Conservation (phyloP, 2,329 filamentous ascomycete species). For the Thielaviopsis euricoi region DNA sequence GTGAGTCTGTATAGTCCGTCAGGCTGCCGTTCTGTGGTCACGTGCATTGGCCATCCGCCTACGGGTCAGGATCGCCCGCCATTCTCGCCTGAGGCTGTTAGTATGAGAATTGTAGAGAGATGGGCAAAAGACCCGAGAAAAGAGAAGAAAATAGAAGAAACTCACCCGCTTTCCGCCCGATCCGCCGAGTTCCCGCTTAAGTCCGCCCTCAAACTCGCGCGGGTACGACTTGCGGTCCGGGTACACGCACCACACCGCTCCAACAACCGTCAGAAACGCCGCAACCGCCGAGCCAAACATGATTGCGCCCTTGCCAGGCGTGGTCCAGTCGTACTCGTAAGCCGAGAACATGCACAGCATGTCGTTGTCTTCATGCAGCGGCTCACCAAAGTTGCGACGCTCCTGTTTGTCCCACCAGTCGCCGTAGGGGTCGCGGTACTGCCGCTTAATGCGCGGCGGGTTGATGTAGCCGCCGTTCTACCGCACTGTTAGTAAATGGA, state of each 20-base stretch:
- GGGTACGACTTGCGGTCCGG: slow-evolving; percentile 56
- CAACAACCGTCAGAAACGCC: slow-evolving; percentile 46
- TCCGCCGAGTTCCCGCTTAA: slow-evolving; percentile 62
- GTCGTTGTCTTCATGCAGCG: slow-evolving; percentile 93
- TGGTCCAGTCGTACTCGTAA: slow-evolving; percentile 73
- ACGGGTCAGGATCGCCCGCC: slow-evolving; percentile 38
- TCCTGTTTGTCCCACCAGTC: slow-evolving; percentile 98
- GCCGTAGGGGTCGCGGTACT: slow-evolving; percentile 81
- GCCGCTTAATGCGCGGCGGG: slow-evolving; percentile 65
- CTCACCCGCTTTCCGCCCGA: slow-evolving; percentile 48
- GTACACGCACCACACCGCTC: slow-evolving; percentile 50
- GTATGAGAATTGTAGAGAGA: slow-evolving; percentile 1
- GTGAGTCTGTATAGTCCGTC: background rate
- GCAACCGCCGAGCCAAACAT: slow-evolving; percentile 54
- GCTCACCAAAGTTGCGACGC: slow-evolving; percentile 89
- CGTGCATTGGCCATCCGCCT: background rate
- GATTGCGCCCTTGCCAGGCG: slow-evolving; percentile 49
- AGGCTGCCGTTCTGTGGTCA: background rate
- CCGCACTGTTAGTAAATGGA: slow-evolving; percentile 10
- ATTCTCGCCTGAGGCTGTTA: slow-evolving; percentile 31
- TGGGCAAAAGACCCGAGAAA: background rate
- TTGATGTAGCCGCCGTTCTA: slow-evolving; percentile 77
- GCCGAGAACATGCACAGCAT: slow-evolving; percentile 77
- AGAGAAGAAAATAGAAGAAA: slow-evolving; percentile 13
- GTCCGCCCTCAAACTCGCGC: slow-evolving; percentile 51